Percentiles rank a stretch among this genome's conserved stretches.
phyloP scores from a whole-genome alignment of 345 rosid species.

The Populus ilicifolia region DNA sequence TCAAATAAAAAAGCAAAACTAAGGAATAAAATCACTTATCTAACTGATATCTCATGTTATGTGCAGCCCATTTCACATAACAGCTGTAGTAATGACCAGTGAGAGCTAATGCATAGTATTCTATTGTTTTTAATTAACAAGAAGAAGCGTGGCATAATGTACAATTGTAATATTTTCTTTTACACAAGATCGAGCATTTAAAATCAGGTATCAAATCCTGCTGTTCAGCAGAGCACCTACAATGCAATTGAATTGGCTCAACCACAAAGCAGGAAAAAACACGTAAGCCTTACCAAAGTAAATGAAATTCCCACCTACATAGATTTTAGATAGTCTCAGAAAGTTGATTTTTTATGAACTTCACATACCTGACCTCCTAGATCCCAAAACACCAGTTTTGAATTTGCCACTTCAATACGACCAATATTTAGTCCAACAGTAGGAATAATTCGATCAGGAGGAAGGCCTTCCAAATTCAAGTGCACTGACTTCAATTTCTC shows the following conservation, averaged over 20 bases:
- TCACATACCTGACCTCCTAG: constrained; percentile 89
- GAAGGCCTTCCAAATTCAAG: constrained; percentile 83
- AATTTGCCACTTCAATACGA: constrained; percentile 69
- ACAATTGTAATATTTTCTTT: neutral
- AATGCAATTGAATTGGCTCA: neutral
- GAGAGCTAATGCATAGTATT: neutral
- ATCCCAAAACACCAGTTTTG: constrained; percentile 96
- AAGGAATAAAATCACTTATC: too few species aligned
- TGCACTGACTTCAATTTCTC: constrained; percentile 86
- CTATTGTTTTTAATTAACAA: neutral
- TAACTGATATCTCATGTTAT: too few species aligned
- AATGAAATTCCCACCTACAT: neutral
- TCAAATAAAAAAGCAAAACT: too few species aligned
- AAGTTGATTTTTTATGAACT: neutral
- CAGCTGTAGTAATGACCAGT: too few species aligned
- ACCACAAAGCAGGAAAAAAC: neutral
- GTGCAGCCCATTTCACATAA: too few species aligned
- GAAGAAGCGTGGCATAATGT: neutral
- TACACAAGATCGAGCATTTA: neutral
- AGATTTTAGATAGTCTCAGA: neutral
- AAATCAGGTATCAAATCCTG: neutral
- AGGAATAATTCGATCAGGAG: constrained; percentile 96
- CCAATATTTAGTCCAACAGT: constrained; percentile 98
- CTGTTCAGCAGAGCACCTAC: neutral
- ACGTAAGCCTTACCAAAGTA: neutral